Percentiles rank a stretch among this genome's conserved stretches.
Conservation (phyloP, 805 yeast species). For the Yarrowia deformans region DNA sequence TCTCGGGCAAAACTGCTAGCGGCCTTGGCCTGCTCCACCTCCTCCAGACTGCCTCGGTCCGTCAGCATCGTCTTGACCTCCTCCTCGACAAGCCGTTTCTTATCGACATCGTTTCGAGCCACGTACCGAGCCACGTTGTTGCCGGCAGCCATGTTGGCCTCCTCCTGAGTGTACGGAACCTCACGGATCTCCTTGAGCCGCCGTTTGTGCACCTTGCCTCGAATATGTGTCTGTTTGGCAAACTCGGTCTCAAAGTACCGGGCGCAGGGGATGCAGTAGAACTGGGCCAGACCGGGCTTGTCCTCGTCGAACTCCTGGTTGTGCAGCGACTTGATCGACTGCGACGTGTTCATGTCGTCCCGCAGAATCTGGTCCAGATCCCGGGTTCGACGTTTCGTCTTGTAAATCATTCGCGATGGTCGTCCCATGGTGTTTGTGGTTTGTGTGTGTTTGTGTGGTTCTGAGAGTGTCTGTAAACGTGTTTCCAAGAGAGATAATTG, state of each 20-base stretch:
- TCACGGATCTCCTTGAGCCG: conserved; percentile 76
- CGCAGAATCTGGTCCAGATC: conserved; percentile 81
- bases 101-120: conserved; percentile 67
- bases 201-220: conserved; percentile 84
- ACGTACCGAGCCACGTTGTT: conserved; percentile 71
- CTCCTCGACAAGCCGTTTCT: conserved; percentile 55
- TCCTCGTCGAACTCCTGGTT: conserved; percentile 89
- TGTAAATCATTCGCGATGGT: conserved; percentile 80
- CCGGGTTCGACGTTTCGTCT: conserved; percentile 62
- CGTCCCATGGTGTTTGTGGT: conserved; percentile 76
- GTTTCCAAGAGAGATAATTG: too few relatives aligned
- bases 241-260: conserved; percentile 82
- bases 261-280: conserved; percentile 93
- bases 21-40: conserved; percentile 24
- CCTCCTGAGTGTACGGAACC: conserved; percentile 86
- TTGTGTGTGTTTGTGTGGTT: conserved; percentile 38
- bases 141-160: conserved; percentile 92
- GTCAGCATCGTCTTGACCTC: conserved; percentile 38
- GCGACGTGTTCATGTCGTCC: conserved; percentile 71
- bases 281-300: conserved; percentile 93
- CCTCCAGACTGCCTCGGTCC: conserved; percentile 51
- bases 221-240: conserved; percentile 74
- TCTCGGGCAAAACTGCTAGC: conserved; percentile 36
- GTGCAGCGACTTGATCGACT: conserved; percentile 68
- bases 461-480: too few relatives aligned